Base-by-base conservation (phyloP, 1,284 basidiomycete genomes). In the Golubevia pallescens region DNA sequence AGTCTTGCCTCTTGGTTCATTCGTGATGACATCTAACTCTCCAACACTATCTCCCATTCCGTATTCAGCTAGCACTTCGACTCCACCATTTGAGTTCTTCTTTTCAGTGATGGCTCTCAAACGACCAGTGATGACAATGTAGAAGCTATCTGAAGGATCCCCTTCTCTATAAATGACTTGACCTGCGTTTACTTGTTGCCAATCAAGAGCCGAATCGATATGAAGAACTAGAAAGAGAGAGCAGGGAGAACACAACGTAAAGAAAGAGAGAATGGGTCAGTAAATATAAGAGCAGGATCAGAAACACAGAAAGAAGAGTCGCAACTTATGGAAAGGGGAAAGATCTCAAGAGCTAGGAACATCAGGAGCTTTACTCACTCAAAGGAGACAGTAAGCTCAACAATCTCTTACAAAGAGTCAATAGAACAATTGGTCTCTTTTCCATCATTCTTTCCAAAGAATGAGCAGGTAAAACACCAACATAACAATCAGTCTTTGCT, bases 1-100 rank as follows among this genome's bases (percentile, higher is more conserved):
- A 24, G 55, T 57, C 55, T 24, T 24, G 13, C 23, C 23, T 24
- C 55, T 24, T 14, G 23, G 23, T n/a, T 24, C 23, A n/a, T 57
- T 57, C n/a, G 55, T 57, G 55, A 57, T 57, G 55, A 57, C 55
- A 16, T 57, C 55, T 24, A 57, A n/a, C 55, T 57, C 55, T 34
- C 55, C 55, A n/a, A 57, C 55, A n/a, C 55, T 57, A 57, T 57
- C 55, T 14, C 55, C 55, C 32, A 24, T 24, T 24, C 55, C 55
- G n/a, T 57, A 57, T 34, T 57, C 55, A 34, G 23, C 32, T n/a
- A 57, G 55, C 10, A 57, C 55, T 34, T 57, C 55, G 13, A 57
- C 55, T 24, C 55, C 55, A 8, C 48, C 61, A 34, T n/a, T n/a
- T 19, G 55, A 24, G 16, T 48, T 48, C 42, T 48, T 48, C 55